Evolutionary conservation across 768 basidiomycete genomes (phyloP).

Genomic region (Boletus tomentosulus): DNA sequence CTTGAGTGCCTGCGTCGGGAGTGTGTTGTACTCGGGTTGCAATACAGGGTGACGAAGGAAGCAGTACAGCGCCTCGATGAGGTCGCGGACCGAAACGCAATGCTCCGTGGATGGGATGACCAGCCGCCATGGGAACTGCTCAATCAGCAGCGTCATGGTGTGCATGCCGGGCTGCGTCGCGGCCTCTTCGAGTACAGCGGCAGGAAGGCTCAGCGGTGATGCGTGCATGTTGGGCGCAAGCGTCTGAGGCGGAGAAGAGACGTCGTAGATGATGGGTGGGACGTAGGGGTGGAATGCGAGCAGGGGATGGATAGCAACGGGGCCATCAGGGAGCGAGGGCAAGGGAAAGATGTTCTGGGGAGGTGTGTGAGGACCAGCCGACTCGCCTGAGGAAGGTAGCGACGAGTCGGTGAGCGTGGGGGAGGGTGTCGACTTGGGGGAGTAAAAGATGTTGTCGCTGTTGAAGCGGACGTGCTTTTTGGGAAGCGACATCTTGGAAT

Average conservation of each 20-base stretch:
- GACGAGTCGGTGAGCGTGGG: conserved; percentile 28
- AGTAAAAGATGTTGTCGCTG: conserved; percentile 32
- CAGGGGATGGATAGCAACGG: conserved; percentile 28
- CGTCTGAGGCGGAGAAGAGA: conserved; percentile 15
- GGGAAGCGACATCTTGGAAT: conserved; percentile 15
- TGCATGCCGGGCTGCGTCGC: conserved; percentile 30
- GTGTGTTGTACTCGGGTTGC: conserved; percentile 36
- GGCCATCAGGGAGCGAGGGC: conserved; percentile 24
- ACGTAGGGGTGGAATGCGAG: conserved; percentile 27
- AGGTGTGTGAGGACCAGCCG: conserved; percentile 27
- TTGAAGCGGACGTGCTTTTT: conserved; percentile 31
- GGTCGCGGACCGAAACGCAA: conserved; percentile 43
- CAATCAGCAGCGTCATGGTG: conserved; percentile 28
- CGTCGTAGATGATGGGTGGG: conserved; percentile 21
- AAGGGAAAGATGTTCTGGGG: conserved; percentile 20
- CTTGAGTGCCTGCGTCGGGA: conserved; percentile 32
- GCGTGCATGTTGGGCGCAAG: conserved; percentile 24
- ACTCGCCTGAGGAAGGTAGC: conserved; percentile 28
- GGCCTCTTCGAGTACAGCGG: conserved; percentile 22
- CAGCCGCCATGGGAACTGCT: conserved; percentile 33
- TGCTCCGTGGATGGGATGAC: conserved; percentile 26
- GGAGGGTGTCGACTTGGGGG: conserved; percentile 19
- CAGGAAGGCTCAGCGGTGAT: conserved; percentile 23
- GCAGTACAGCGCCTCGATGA: conserved; percentile 44
- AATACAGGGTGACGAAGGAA: conserved; percentile 40